Conservation (phyloP, 2,329 filamentous ascomycete species). For the Neocucurbitaria cava region DNA sequence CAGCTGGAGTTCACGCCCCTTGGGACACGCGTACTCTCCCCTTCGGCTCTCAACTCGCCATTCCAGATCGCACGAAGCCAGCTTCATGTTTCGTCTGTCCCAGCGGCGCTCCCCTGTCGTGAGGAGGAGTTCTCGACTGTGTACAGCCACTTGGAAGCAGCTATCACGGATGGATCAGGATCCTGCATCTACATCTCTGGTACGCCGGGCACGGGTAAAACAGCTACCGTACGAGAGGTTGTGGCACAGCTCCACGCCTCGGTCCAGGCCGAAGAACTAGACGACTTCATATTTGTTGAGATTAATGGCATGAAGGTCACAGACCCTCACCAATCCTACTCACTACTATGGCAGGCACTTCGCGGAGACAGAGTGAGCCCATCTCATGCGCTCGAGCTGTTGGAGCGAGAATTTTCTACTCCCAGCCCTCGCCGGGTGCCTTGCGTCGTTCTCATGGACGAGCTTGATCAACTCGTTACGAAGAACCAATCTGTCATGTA, state of each 20-base stretch:
- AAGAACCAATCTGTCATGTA: conserved; percentile 99
- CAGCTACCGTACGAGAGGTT: conserved; percentile 94
- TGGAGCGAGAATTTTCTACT: conserved; percentile 91
- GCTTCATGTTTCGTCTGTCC: conserved; percentile 93
- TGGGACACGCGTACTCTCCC: conserved; percentile 84
- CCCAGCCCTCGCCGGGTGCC: conserved; percentile 90
- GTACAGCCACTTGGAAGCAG: conserved; percentile 90
- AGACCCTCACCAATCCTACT: conserved; percentile 95
- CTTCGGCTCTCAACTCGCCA: conserved; percentile 79
- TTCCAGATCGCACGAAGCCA: conserved; percentile 89
- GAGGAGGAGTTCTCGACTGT: conserved; percentile 91
- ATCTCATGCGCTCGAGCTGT: conserved; percentile 85
- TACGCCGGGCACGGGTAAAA: conserved; percentile 97
- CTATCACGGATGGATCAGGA: conserved; percentile 90
- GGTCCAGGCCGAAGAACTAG: conserved; percentile 86
- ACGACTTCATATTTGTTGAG: conserved; percentile 98
- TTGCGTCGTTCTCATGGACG: conserved; percentile 97
- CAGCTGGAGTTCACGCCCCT: conserved; percentile 93
- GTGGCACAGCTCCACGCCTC: conserved; percentile 87
- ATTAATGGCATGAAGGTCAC: conserved; percentile 99
- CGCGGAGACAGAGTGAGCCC: conserved; percentile 93
- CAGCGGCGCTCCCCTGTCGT: conserved; percentile 85
- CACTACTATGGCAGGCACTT: conserved; percentile 92
- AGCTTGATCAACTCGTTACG: conserved; percentile 95
- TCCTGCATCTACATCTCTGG: conserved; percentile 99